Percentiles rank a stretch among this genome's conserved stretches.
Conservation (phyloP, 495 filamentous ascomycete species). For the Podospora comata region DNA sequence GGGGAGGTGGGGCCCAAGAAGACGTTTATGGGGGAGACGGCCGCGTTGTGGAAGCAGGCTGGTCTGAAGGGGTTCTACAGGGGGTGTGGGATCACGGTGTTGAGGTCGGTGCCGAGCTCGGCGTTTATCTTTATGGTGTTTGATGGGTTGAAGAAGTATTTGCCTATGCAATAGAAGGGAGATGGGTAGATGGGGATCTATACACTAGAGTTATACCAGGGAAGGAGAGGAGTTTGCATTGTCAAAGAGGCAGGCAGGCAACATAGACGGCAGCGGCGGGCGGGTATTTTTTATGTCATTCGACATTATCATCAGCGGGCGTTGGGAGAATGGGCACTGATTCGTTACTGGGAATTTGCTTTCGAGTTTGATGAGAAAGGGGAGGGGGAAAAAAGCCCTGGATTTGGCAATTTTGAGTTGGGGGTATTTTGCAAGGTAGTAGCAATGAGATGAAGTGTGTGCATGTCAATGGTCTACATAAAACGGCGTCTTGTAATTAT, state of each 20-base stretch:
- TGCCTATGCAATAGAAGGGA: slow-evolving; percentile 42
- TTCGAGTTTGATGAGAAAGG: background rate
- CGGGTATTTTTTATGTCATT: background rate
- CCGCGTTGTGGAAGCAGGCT: slow-evolving; percentile 70
- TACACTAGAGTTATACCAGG: background rate
- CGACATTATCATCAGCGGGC: slow-evolving; percentile 9
- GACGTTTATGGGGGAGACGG: slow-evolving; percentile 67
- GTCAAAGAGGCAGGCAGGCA: slow-evolving; percentile 2
- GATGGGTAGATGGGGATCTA: background rate
- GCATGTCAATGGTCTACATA: background rate
- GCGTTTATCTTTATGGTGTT: slow-evolving; percentile 95
- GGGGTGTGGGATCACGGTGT: slow-evolving; percentile 91
- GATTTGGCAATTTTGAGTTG: background rate
- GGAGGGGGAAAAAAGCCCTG: background rate
- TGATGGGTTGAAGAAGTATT: slow-evolving; percentile 70
- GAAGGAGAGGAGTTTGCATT: background rate
- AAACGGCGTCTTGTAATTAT: background rate
- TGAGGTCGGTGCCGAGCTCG: slow-evolving; percentile 84
- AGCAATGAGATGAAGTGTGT: background rate
- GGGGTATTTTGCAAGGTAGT: too few relatives aligned
- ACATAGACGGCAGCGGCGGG: background rate
- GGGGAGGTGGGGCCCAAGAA: slow-evolving; percentile 42
- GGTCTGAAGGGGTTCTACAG: slow-evolving; percentile 84
- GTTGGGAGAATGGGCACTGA: background rate
- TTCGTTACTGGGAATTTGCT: background rate